Evolutionary conservation across 2,329 filamentous ascomycete species (phyloP).

Genomic region (Fusarium annulatum): DNA sequence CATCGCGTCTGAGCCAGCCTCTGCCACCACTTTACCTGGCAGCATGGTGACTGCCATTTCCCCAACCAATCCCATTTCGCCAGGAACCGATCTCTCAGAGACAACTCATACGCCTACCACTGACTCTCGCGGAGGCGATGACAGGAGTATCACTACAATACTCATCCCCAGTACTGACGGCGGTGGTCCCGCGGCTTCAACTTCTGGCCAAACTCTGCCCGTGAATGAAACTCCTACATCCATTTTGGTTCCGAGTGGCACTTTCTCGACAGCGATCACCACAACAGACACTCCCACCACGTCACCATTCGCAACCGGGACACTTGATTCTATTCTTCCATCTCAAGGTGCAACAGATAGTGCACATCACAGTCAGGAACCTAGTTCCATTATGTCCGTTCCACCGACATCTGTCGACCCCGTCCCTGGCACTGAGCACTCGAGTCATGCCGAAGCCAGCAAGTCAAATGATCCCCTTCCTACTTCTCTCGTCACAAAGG

Average conservation of each 20-base stretch:
- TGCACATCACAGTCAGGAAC: accelerated
- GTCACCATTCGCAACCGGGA: accelerated
- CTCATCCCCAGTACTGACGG: accelerated
- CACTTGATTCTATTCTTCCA: accelerated
- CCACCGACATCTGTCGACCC: background rate
- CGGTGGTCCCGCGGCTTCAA: accelerated
- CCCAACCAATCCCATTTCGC: accelerated
- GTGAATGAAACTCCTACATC: background rate
- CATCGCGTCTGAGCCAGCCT: too few relatives aligned
- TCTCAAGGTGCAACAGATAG: background rate
- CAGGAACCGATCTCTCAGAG: background rate
- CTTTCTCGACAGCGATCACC: background rate
- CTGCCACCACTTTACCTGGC: too few relatives aligned
- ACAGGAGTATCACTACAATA: background rate
- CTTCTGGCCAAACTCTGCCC: background rate
- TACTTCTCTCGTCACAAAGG: background rate
- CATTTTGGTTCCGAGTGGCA: accelerated
- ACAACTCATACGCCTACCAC: accelerated
- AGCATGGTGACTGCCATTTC: background rate
- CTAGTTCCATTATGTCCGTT: accelerated
- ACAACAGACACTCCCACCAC: accelerated
- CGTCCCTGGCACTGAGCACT: background rate
- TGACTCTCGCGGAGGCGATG: background rate
- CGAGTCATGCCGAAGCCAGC: accelerated
- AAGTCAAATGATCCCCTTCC: accelerated